Base-by-base conservation (phyloP, 2,329 filamentous ascomycete genomes). In the Colletotrichum neosansevieriae region DNA sequence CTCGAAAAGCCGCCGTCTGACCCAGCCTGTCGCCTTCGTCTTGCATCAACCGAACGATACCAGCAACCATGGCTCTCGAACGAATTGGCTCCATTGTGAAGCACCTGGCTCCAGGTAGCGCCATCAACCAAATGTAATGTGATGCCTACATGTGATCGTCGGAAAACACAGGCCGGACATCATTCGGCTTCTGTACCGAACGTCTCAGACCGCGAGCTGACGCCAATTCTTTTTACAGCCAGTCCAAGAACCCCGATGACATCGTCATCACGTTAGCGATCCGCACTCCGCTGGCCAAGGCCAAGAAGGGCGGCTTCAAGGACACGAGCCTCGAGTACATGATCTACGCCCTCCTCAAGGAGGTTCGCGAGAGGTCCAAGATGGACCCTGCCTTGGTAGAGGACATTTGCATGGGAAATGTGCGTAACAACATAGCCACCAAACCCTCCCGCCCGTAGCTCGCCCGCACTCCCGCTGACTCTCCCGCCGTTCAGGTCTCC, bases 261-360 rank as follows among this genome's bases (percentile, higher is more conserved):
- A 87, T 99, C 62, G 96, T 99, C 78, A 97, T 98, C 77, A 99
- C 96, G 7, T 89, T 97, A 67, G 95, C 95, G 32, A 85, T 94
- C 75, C 92, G 96, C 64, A 98, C 95, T 32, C 94, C 96, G 0
- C 87, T 99, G 71, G 87, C 91, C 77, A 98, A 98, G 84, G 94
- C 88, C 59, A 87, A 86, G 79, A 98, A 97, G 86, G 95, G 96
- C 72, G 94, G 94, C 47, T 92, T 99, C 85, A 98, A 98, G 85
- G 95, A 99, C 79, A 97, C 94, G 6, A 88, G 87, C 45, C 88
- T 98, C 71, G 96, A 99, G 80, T 95, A 91, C 80, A 85, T 99
- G 65, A 79, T 97, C 70, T 94, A 94, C 78, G 89, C 94, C 68
- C 85, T 97, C 56, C 83, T 98, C 74, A 92, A 96, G 84, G 85